A percentile compares a stretch with the other conserved stretches of the same genome.
phyloP scores from a whole-genome alignment of 352 stramenopile genomes.

The Phytophthora podocarpi region DNA sequence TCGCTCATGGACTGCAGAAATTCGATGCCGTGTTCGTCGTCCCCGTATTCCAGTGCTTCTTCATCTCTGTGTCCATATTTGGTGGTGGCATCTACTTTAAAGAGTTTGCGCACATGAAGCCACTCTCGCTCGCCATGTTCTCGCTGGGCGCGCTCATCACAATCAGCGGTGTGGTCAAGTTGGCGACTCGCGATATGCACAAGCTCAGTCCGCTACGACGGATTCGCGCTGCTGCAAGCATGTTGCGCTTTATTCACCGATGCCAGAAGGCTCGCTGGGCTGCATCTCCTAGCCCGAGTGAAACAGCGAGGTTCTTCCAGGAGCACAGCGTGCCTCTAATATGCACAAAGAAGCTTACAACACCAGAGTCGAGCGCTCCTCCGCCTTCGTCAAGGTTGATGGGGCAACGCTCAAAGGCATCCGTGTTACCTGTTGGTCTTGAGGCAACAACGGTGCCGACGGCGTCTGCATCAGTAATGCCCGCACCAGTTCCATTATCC shows the following conservation, averaged over 20 bases:
- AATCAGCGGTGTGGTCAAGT: slow-evolving; percentile 69
- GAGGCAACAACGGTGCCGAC: not conserved
- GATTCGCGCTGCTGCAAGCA: slow-evolving; percentile 54
- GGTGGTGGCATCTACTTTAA: slow-evolving; percentile 91
- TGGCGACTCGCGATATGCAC: slow-evolving; percentile 76
- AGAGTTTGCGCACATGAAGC: slow-evolving; percentile 68
- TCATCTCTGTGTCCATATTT: slow-evolving; percentile 91
- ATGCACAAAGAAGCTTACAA: slow-evolving; percentile 18
- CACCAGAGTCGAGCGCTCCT: not conserved
- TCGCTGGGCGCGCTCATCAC: slow-evolving; percentile 72
- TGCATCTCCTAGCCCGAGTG: not conserved
- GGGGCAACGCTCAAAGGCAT: slow-evolving; percentile 50
- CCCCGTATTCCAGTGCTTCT: slow-evolving; percentile 89
- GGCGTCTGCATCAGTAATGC: slow-evolving; percentile 5
- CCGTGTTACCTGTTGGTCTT: slow-evolving; percentile 59
- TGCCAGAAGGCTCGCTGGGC: slow-evolving; percentile 60
- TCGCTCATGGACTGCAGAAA: slow-evolving; percentile 77
- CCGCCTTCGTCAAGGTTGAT: slow-evolving; percentile 3
- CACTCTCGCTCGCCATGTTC: slow-evolving; percentile 68
- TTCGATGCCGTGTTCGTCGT: slow-evolving; percentile 91
- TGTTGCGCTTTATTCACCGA: slow-evolving; percentile 74
- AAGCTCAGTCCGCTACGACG: slow-evolving; percentile 47
- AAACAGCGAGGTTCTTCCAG: slow-evolving; percentile 18
- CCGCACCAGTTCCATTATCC: not conserved
- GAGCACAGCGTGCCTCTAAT: slow-evolving; percentile 28